phyloP scores from a whole-genome alignment of 345 rosid genomes.

The Eutrema heterophyllum region DNA sequence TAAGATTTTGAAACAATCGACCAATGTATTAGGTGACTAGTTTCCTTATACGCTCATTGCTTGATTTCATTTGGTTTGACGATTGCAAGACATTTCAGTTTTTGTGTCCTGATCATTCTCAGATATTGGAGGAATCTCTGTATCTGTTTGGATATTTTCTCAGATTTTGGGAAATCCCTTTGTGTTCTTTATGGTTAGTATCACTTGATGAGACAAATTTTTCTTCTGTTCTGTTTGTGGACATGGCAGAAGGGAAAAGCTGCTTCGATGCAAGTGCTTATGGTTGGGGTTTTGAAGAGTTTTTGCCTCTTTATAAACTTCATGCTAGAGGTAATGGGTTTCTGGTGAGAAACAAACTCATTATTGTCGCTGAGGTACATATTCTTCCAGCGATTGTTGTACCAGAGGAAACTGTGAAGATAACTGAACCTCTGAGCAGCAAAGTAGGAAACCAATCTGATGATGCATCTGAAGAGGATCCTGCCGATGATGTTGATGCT shows the following conservation, averaged over 20 bases:
- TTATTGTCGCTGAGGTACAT: conserved; percentile 57
- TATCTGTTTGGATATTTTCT: not conserved
- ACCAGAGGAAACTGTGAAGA: too few species aligned
- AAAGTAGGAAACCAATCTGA: not conserved
- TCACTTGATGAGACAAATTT: not conserved
- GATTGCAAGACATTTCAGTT: too few species aligned
- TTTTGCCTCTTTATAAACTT: not conserved
- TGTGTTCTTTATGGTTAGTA: not conserved
- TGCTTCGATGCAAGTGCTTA: not conserved
- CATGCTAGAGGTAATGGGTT: not conserved
- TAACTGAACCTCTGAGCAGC: not conserved
- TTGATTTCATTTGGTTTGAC: too few species aligned
- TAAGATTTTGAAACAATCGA: not conserved
- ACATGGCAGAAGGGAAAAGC: not conserved
- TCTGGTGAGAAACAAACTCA: conserved; percentile 49
- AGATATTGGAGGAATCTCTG: too few species aligned
- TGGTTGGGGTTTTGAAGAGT: not conserved
- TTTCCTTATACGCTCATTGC: too few species aligned
- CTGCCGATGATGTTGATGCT: not conserved
- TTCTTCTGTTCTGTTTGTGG: not conserved
- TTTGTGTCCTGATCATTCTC: not conserved
- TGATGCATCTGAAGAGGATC: not conserved
- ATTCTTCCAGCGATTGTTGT: not conserved
- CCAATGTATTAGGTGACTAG: too few species aligned
- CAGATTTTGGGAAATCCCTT: not conserved